A percentile compares a stretch with the other conserved stretches of the same genome.
Evolutionary conservation across 2,329 filamentous ascomycete species (phyloP).

Genomic region (Ceratocystis alfenasii): DNA sequence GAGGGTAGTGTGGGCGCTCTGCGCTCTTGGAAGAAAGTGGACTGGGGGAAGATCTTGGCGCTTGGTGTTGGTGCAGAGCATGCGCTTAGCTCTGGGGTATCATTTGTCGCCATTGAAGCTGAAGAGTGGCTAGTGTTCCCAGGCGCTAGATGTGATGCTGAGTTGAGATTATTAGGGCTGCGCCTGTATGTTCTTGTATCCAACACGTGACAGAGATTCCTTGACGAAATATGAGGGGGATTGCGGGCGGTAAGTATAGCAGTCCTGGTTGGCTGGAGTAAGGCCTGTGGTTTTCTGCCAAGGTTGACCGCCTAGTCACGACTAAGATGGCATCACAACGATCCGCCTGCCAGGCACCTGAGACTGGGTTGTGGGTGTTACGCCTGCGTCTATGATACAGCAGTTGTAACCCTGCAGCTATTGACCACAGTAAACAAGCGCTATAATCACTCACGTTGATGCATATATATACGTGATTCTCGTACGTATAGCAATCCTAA

Average conservation of each 20-base stretch:
- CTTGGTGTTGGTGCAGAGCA: neutral
- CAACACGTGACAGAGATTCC: too few relatives aligned
- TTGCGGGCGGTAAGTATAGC: neutral
- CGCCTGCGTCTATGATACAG: too few relatives aligned
- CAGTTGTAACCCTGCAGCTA: too few relatives aligned
- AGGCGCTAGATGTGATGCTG: neutral
- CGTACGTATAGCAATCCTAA: too few relatives aligned
- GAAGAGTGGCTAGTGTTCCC: neutral
- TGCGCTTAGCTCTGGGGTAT: neutral
- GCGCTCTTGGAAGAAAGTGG: neutral
- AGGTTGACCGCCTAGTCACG: neutral
- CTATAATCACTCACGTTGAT: too few relatives aligned
- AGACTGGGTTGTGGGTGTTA: too few relatives aligned
- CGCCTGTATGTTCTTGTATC: too few relatives aligned
- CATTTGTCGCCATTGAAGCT: neutral
- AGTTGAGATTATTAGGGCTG: neutral
- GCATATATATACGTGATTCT: too few relatives aligned
- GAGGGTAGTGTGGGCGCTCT: neutral
- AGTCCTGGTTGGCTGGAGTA: neutral
- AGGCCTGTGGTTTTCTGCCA: neutral
- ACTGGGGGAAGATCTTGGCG: neutral
- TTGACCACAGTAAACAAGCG: too few relatives aligned
- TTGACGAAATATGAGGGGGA: neutral
- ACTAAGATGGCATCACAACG: too few relatives aligned
- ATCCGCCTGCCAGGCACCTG: too few relatives aligned